These are phyloP conservation scores for Scytalidium sp. DNA, from an alignment of 2,329 filamentous ascomycete species.

Conservation along the genomic window DNA sequence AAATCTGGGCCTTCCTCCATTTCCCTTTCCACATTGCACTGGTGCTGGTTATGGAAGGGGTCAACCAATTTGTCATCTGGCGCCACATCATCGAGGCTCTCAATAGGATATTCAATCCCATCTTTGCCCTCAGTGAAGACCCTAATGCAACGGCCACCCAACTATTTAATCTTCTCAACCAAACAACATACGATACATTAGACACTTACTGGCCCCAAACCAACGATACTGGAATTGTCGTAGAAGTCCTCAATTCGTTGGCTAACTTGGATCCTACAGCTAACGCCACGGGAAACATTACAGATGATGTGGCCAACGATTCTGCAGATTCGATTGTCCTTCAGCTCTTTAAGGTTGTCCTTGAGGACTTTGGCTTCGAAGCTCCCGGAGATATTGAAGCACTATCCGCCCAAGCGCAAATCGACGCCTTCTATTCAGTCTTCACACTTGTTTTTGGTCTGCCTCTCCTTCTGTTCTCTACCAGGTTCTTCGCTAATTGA, in stretches of 20 bases:
- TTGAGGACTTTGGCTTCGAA: slow-evolving; percentile 1
- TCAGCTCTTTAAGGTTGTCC: not conserved
- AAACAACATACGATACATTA: not conserved
- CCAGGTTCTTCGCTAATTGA: not conserved
- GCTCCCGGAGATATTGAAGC: not conserved
- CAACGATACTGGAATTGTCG: not conserved
- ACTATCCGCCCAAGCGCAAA: not conserved
- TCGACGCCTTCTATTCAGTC: not conserved
- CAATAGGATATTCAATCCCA: not conserved
- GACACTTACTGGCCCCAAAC: not conserved
- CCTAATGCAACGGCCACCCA: not conserved
- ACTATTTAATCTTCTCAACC: not conserved
- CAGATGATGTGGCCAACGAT: not conserved
- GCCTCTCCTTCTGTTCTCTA: not conserved
- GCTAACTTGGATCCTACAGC: not conserved
- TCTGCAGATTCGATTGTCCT: not conserved
- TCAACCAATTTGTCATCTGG: slow-evolving; percentile 19
- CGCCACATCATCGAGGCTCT: slow-evolving; percentile 3
- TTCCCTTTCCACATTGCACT: slow-evolving; percentile 55
- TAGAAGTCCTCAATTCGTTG: not conserved
- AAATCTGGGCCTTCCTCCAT: slow-evolving; percentile 43
- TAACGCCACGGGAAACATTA: not conserved
- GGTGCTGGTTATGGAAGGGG: slow-evolving; percentile 53
- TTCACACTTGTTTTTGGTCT: not conserved
- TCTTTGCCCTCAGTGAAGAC: not conserved